Evolutionary conservation across 2,329 filamentous ascomycete genomes (phyloP).

Genomic region (Didymella lethalis): DNA sequence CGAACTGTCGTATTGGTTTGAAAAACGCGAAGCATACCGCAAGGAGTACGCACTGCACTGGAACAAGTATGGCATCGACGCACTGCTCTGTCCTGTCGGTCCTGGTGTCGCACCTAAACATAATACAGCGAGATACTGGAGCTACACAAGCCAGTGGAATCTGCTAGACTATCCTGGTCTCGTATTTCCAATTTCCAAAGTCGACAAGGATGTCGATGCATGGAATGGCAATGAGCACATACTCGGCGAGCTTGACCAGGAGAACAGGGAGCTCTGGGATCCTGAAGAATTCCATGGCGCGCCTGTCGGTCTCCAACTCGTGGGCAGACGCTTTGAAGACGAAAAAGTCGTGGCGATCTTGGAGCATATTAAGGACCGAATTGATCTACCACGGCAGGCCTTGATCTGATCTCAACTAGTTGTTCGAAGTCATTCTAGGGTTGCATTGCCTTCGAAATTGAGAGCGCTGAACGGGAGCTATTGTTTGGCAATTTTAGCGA

Average conservation of each 20-base stretch:
- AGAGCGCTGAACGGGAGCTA: not conserved
- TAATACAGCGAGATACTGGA: constrained; percentile 65
- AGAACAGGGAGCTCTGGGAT: constrained; percentile 58
- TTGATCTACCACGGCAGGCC: constrained; percentile 35
- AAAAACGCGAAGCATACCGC: constrained; percentile 55
- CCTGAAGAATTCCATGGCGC: constrained; percentile 58
- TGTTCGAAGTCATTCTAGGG: not conserved
- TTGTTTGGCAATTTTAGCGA: not conserved
- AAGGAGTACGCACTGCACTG: constrained; percentile 57
- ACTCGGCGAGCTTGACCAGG: constrained; percentile 58
- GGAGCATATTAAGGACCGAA: constrained; percentile 45
- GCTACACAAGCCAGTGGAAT: constrained; percentile 74
- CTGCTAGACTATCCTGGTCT: constrained; percentile 71
- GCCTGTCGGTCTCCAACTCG: constrained; percentile 63
- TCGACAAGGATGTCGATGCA: constrained; percentile 54
- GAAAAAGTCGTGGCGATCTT: constrained; percentile 59
- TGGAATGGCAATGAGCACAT: constrained; percentile 44
- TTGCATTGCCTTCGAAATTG: not conserved
- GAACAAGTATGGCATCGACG: constrained; percentile 60
- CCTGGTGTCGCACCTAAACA: constrained; percentile 64
- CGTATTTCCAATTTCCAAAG: constrained; percentile 63
- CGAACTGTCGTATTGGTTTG: constrained; percentile 55
- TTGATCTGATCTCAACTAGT: not conserved
- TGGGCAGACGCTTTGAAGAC: constrained; percentile 62
- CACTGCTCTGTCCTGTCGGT: constrained; percentile 67